Evolutionary conservation across 2,329 filamentous ascomycete species (phyloP), one percentile per base, ranked within the genome.

Genomic region (Ceratocystis destructans): DNA sequence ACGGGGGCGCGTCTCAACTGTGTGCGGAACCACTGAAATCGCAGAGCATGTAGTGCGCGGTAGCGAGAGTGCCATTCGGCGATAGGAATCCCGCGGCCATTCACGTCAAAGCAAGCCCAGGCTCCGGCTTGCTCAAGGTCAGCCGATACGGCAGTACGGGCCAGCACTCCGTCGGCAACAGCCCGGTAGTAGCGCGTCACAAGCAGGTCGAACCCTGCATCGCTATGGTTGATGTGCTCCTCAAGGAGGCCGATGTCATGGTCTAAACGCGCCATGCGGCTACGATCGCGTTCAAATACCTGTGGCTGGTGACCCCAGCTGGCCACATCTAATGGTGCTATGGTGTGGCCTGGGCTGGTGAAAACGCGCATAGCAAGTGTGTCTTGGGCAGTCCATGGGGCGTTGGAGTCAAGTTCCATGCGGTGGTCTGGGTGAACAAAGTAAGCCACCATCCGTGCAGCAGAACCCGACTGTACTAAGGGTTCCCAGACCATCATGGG

Each of bases 41-140:
- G 48, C 31, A 64, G 33, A 50, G 50, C 25, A 12, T 64, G 63
- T 12, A 73, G 68, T 57, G 70, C 70, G 33, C 67, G 62, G 61
- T 72, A 72, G 3, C 70, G 69, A 20, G 55, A 59, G 46, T 69
- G 59, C 72, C 71, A 73, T 33, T 57, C 68, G n/a, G n/a, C 8
- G 8, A 64, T 7, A 1, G 17, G 41, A 2, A 53, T 33, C 45
- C 8, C 31, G 25, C 3, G 7, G 20, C 62, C 48, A 15, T 12
- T 20, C 25, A 5, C 31, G 37, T 57, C 63, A 10, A 64, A 64
- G 17, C 63, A 64, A n/a, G 63, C 5, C 63, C 63, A 64, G 12
- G 46, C 37, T 31, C 69, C 67, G 59, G 71, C 67, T 37, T 68
- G 44, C 70, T 70, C 70, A 41, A 55, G 61, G 28, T 33, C 57